These are phyloP conservation scores for Suhomyces sp. DNA, from an alignment of 805 yeast species.

Conservation along the genomic window DNA sequence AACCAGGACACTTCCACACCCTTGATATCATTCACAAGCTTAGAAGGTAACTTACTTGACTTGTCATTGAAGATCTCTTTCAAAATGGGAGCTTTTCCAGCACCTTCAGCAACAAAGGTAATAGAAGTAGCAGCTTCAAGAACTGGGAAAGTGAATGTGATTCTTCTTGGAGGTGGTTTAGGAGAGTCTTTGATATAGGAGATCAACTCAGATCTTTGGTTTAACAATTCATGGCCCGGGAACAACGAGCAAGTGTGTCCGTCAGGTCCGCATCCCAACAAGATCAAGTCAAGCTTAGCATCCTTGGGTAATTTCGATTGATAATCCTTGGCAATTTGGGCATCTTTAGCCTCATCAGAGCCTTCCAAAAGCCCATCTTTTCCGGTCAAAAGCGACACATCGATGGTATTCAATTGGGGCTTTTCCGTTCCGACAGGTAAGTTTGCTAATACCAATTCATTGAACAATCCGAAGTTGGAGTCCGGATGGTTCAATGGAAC, in stretches of 20 bases:
- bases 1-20: conserved; percentile 72
- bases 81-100: conserved; percentile 72
- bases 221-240: conserved; percentile 74
- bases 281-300: conserved; percentile 57
- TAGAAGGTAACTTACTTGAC: conserved; percentile 61
- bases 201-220: conserved; percentile 52
- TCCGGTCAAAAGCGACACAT: conserved; percentile 58
- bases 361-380: conserved; percentile 43
- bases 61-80: conserved; percentile 63
- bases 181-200: conserved; percentile 79
- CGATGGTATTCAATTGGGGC: conserved; percentile 68
- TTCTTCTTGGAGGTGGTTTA: conserved; percentile 91
- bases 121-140: conserved; percentile 53
- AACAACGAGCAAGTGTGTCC: conserved; percentile 94
- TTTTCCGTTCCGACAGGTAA: conserved; percentile 38
- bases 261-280: conserved; percentile 93
- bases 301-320: conserved; percentile 52
- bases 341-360: conserved; percentile 46
- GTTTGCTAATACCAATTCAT: conserved; percentile 56
- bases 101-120: conserved; percentile 88
- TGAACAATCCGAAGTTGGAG: conserved; percentile 82
- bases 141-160: conserved; percentile 82
- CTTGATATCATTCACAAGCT: conserved; percentile 61
- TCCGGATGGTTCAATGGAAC: conserved; percentile 81
- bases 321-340: conserved; percentile 61